Evolutionary conservation across 768 basidiomycete species (phyloP).

Genomic region (Tulasnella sp.): DNA sequence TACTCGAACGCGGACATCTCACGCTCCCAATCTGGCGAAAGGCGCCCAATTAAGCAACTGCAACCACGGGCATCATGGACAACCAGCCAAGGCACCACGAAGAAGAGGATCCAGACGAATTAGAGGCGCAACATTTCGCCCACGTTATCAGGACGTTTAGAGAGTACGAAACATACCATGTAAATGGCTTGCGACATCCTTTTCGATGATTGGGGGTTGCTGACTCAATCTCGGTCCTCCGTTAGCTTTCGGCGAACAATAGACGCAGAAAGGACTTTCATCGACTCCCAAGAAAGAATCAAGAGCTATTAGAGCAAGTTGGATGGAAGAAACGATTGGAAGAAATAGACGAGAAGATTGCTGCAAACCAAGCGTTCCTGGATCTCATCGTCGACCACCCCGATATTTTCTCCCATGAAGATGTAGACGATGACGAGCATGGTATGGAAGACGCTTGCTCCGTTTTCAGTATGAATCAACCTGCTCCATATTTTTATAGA

Average conservation of each 20-base stretch:
- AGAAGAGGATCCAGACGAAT: conserved; percentile 19
- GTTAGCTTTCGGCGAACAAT: conserved; percentile 51
- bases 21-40: not conserved
- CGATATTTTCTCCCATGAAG: conserved; percentile 55
- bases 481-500: not conserved
- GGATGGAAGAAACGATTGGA: conserved; percentile 76
- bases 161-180: conserved; percentile 68
- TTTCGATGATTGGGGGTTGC: not conserved
- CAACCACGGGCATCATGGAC: not conserved
- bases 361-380: conserved; percentile 72
- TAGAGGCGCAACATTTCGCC: conserved; percentile 65
- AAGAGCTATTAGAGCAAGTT: conserved; percentile 53
- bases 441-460: conserved; percentile 10
- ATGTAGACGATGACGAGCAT: conserved; percentile 29
- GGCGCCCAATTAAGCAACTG: not conserved
- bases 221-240: conserved; percentile 2
- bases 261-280: conserved; percentile 70
- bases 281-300: conserved; percentile 59
- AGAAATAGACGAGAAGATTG: conserved; percentile 71
- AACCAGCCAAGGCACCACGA: not conserved
- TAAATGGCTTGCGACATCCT: conserved; percentile 31
- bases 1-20: not conserved
- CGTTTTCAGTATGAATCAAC: not conserved
- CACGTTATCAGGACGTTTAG: conserved; percentile 67
- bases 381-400: conserved; percentile 66